These are phyloP conservation scores for Phytophthora idaei DNA, from an alignment of 352 stramenopile genomes.

Conservation along the genomic window DNA sequence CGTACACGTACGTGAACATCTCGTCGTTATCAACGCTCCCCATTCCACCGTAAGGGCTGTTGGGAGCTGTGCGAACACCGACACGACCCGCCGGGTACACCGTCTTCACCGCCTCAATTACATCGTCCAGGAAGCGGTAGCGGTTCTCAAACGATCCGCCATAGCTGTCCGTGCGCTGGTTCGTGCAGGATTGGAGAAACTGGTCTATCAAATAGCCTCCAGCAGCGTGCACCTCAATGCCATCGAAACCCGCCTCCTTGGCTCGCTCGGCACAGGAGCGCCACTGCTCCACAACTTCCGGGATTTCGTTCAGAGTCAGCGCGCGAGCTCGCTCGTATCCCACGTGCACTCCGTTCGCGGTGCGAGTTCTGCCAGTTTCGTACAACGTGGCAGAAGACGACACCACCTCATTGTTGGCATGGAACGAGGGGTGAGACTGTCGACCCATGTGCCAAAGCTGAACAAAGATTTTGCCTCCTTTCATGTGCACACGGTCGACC, in stretches of 20 bases:
- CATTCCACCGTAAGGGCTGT: constrained; percentile 40
- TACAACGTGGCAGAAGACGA: constrained; percentile 38
- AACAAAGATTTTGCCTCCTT: constrained; percentile 73
- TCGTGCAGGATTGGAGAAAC: constrained; percentile 53
- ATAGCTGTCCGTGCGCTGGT: constrained; percentile 80
- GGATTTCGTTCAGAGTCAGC: constrained; percentile 38
- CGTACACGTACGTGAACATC: constrained; percentile 45
- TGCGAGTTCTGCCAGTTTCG: constrained; percentile 31
- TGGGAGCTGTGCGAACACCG: constrained; percentile 36
- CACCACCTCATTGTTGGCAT: constrained; percentile 55
- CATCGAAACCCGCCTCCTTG: constrained; percentile 77
- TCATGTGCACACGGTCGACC: constrained; percentile 70
- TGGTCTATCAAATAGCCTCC: constrained; percentile 91
- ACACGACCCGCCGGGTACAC: constrained; percentile 36
- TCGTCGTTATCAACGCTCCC: constrained; percentile 35
- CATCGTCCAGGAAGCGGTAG: constrained; percentile 61
- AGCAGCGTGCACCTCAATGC: constrained; percentile 56
- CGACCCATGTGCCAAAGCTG: constrained; percentile 89
- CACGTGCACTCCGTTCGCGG: constrained; percentile 23
- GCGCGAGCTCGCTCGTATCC: constrained; percentile 28
- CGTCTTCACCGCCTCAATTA: constrained; percentile 55
- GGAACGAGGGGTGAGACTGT: constrained; percentile 56
- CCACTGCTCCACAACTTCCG: constrained; percentile 78
- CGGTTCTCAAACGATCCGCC: constrained; percentile 85
- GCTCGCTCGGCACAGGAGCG: constrained; percentile 55